Evolutionary conservation across 768 basidiomycete species (phyloP), one percentile per base, ranked within the genome.

Genomic region (Auriscalpium microsporum): DNA sequence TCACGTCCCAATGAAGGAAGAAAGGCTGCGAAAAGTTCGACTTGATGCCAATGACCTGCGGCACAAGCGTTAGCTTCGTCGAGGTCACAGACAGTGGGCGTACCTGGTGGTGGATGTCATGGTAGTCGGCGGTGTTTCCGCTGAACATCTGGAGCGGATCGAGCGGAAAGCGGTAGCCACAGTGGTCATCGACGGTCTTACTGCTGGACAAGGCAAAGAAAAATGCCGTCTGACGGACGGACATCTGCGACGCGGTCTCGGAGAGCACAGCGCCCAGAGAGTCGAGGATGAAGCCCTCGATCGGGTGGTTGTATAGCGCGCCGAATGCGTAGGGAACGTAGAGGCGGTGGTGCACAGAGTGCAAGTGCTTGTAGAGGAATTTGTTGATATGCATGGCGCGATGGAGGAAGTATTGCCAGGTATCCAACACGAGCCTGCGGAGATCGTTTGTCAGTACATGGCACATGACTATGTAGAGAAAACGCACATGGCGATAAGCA

Each of bases 281-380:
- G 69, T 99, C 96, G 60, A 99, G 78, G 1, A 95, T 58, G 67
- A 99, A 86, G 1, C 94, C 96, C 67, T 99, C 96, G 37, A 98
- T 63, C 0, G 94, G 94, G 68, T 98, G 95, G 69, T 98, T 99
- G 77, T 99, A 99, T 5, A 98, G 75, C 17, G 96, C 88, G 16
- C 96, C 96, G 64, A 88, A 99, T 0, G 96, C 92, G 66, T 96
- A 98, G 1, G 96, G 94, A 8, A 95, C 93, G 67, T 98, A 95
- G 8, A 99, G 83, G 9, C 93, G 80, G 68, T 99, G 96, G 70
- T 99, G 96, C 71, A 87, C 85, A 0, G 91, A 92, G 69, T 99
- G 96, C 60, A 97, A 77, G 52, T 90, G 83, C 61, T 83, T 88
- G 74, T 95, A 99, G 35, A 98, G 77, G 71, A 81, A 97, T 61